Evolutionary conservation across 495 filamentous ascomycete genomes (phyloP), one percentile per base, ranked within the genome.

Genomic region (Penicillium malachiteum): DNA sequence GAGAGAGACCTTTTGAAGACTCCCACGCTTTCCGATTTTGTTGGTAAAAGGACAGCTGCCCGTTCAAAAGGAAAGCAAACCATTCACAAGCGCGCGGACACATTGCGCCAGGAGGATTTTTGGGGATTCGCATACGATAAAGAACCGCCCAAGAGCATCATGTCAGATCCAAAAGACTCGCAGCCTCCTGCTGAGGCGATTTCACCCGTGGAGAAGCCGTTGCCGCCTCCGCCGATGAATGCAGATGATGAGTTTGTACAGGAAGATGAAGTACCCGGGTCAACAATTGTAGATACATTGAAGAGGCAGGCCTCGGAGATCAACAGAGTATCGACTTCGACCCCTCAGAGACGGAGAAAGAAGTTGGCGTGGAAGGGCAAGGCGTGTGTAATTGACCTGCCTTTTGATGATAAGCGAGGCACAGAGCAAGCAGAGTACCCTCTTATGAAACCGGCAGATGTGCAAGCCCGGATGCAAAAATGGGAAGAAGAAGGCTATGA

Each of bases 401-500:
- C 91, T 38, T 71, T 78, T 50, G 83, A 89, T 60, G 87, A 89
- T 62, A 78, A 84, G 55, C 82, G 65, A 69, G 84, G 72, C 50
- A 81, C 65, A 76, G 86, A 71, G 70, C 81, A 63, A 72, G 75
- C 37, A 73, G 84, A 39, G 59, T 77, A 55, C 83, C 89, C 59
- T 38, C 71, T 80, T 13, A 70, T 97, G 55, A 85, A 69, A 31
- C 64, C 76, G 13, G 67, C 73, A 18, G 86, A 91, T 46, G 84
- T 91, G 5, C 67, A 83, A 14, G 71, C 79, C n/a, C 85, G 84
- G 63, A 61, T 96, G 55, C 78, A 81, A 46, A 73, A 78, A 31
- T 95, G 89, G 86, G 81, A 88, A 64, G 71, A 87, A 43, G 69
- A 86, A 55, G 94, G 92, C 9, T 96, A 92, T 64, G 80, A 89